A percentile compares a stretch with the other conserved stretches of the same genome.
phyloP scores from a whole-genome alignment of 768 basidiomycete genomes.

The Boletellus sp. region DNA sequence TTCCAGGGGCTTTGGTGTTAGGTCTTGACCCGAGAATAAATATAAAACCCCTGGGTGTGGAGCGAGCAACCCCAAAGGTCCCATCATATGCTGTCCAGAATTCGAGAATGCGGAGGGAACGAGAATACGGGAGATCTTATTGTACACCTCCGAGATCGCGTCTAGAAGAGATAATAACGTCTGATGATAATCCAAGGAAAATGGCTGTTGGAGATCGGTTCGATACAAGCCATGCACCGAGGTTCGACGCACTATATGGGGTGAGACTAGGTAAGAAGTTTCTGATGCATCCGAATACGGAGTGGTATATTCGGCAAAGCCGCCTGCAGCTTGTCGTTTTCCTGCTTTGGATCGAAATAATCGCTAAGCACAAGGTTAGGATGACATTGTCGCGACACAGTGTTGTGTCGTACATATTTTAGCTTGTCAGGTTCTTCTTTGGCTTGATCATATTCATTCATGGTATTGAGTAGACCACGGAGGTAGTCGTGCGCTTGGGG shows the following conservation, averaged over 20 bases:
- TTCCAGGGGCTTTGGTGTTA: slow-evolving; percentile 38
- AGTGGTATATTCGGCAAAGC: slow-evolving; percentile 55
- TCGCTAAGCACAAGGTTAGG: slow-evolving; percentile 35
- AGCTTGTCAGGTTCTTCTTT: slow-evolving; percentile 53
- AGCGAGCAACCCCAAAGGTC: slow-evolving; percentile 66
- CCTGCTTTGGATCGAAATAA: slow-evolving; percentile 57
- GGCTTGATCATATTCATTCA: slow-evolving; percentile 74
- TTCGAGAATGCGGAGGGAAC: slow-evolving; percentile 77
- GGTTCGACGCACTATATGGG: slow-evolving; percentile 61
- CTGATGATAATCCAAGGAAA: slow-evolving; percentile 85
- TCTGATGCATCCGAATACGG: slow-evolving; percentile 60
- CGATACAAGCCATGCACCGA: neutral
- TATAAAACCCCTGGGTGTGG: slow-evolving; percentile 84
- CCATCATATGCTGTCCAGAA: slow-evolving; percentile 70
- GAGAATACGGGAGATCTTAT: slow-evolving; percentile 78
- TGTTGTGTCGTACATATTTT: slow-evolving; percentile 53
- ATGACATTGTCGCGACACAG: neutral
- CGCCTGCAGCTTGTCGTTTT: slow-evolving; percentile 51
- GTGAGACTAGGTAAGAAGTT: slow-evolving; percentile 65
- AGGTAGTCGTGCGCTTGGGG: slow-evolving; percentile 77
- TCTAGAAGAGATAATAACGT: slow-evolving; percentile 85
- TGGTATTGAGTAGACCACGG: slow-evolving; percentile 63
- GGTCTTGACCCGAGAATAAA: slow-evolving; percentile 46
- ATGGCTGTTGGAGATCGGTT: slow-evolving; percentile 51
- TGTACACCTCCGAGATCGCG: slow-evolving; percentile 85